A percentile compares a stretch with the other conserved stretches of the same genome.
Conservation (phyloP, 352 stramenopile genomes). For the Paralagenidium karlingii region DNA sequence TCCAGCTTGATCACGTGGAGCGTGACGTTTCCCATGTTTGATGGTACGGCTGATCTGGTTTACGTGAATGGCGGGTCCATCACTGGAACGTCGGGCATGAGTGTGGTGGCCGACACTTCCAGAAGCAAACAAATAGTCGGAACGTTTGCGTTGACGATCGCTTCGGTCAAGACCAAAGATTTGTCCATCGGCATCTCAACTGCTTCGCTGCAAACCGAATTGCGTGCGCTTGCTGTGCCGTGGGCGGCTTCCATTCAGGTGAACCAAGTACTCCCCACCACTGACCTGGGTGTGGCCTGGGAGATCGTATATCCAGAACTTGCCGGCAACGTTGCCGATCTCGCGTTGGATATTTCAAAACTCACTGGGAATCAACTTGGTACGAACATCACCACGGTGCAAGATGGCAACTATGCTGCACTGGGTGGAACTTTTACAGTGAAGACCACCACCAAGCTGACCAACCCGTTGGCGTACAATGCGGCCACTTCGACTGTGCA, state of each 20-base stretch:
- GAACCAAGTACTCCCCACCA: too few species aligned
- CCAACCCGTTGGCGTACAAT: constrained; percentile 1
- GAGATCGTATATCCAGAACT: constrained; percentile 10
- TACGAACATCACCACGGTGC: constrained; percentile 10
- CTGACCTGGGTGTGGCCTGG: too few species aligned
- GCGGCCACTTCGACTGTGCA: constrained; percentile 6
- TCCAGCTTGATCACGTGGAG: constrained; percentile 12
- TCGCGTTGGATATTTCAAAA: constrained; percentile 8
- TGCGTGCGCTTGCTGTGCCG: too few species aligned
- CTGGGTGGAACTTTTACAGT: constrained; percentile 14
- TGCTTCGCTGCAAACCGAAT: too few species aligned
- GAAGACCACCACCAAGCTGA: not conserved
- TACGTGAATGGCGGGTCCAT: constrained; percentile 9
- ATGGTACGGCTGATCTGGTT: constrained; percentile 6
- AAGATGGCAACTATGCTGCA: constrained; percentile 14
- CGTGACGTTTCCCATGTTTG: constrained; percentile 16
- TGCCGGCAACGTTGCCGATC: constrained; percentile 7
- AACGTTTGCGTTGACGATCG: constrained; percentile 10
- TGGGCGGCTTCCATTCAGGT: too few species aligned
- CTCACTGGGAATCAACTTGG: constrained; percentile 11
- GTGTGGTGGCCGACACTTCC: constrained; percentile 8
- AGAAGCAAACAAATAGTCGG: constrained; percentile 7
- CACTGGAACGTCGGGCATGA: constrained; percentile 10
- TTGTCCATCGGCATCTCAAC: too few species aligned
- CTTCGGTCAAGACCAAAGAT: too few species aligned